Percentiles rank a stretch among this genome's conserved stretches.
Conservation (phyloP, 2,329 filamentous ascomycete species). For the Aspergillus sp. region DNA sequence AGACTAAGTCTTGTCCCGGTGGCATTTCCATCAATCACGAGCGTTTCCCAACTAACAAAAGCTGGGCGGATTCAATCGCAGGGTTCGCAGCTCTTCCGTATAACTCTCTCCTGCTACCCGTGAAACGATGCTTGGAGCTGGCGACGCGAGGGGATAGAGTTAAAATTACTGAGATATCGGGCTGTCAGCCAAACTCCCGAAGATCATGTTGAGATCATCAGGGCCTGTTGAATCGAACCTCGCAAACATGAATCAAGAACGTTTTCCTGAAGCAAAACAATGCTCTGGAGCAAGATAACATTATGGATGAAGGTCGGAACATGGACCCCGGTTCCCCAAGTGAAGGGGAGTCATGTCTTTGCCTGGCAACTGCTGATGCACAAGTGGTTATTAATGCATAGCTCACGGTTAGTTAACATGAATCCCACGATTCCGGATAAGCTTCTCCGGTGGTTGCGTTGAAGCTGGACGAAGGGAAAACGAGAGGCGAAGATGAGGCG, state of each 20-base stretch:
- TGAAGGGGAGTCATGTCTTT: background rate
- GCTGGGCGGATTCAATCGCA: background rate
- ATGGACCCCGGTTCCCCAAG: background rate
- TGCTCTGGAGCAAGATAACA: background rate
- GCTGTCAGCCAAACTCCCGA: background rate
- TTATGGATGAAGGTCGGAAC: background rate
- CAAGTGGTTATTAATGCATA: background rate
- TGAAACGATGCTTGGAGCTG: background rate
- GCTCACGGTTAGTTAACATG: background rate
- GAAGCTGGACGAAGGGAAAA: background rate
- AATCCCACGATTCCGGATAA: background rate
- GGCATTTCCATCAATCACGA: constrained; percentile 10
- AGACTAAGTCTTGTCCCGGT: constrained; percentile 2
- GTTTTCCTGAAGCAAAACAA: background rate
- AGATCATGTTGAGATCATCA: no score
- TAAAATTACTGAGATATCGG: background rate
- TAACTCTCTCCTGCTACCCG: background rate
- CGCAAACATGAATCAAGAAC: background rate
- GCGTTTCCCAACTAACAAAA: background rate
- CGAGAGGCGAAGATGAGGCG: background rate
- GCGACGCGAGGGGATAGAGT: background rate
- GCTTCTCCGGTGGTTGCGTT: background rate
- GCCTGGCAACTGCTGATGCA: background rate
- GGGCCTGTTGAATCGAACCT: background rate
- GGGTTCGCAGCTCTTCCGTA: background rate